phyloP scores from a whole-genome alignment of 2,329 filamentous ascomycete genomes.

The Beauveria sp. region DNA sequence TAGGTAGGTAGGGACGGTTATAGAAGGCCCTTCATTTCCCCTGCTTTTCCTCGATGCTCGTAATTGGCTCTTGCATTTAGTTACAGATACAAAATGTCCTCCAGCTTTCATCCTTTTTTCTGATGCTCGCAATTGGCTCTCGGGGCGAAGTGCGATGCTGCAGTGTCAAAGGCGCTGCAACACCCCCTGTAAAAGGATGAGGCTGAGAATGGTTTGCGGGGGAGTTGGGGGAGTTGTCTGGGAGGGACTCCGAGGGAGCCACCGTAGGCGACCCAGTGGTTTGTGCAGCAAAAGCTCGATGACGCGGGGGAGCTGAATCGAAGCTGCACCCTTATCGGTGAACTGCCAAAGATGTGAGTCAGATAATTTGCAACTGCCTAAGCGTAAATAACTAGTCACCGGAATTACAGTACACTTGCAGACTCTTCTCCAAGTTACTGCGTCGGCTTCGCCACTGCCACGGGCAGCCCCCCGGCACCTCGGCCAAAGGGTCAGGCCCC shows the following conservation, averaged over 20 bases:
- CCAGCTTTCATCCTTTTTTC: background rate
- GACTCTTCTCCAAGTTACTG: background rate
- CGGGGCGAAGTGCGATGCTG: background rate
- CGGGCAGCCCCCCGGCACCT: background rate
- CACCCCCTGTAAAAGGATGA: slow-evolving; percentile 2
- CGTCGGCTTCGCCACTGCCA: background rate
- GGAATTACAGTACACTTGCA: too few relatives aligned
- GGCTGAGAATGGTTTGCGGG: slow-evolving; percentile 6
- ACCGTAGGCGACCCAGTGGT: background rate
- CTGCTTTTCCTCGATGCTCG: too few relatives aligned
- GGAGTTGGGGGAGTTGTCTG: background rate
- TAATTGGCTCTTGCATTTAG: too few relatives aligned
- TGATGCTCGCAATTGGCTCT: background rate
- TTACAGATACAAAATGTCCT: background rate
- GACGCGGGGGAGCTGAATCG: background rate
- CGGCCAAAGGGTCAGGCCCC: slow-evolving; percentile 3
- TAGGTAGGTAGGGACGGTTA: too few relatives aligned
- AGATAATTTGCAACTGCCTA: background rate
- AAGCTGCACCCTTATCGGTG: too few relatives aligned
- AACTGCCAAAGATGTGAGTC: too few relatives aligned
- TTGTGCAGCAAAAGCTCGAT: background rate
- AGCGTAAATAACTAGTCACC: background rate
- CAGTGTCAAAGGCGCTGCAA: background rate
- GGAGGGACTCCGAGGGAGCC: background rate
- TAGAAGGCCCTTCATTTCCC: too few relatives aligned